Conservation (phyloP, 176 grass and related monocot genomes). For the Rhynchospora breviuscula region DNA sequence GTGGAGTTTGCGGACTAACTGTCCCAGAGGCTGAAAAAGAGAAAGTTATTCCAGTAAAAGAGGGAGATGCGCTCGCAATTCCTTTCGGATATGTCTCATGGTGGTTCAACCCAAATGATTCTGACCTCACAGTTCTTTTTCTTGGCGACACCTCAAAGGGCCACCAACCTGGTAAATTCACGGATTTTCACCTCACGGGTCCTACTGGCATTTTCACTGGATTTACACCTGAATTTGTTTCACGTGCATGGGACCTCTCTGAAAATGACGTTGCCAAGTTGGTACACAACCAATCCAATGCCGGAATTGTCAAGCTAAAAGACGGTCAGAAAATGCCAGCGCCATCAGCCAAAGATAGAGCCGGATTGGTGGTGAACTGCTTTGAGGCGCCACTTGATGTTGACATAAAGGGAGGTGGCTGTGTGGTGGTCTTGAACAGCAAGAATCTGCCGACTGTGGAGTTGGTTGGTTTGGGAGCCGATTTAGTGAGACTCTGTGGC, state of each 20-base stretch:
- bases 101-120: slow-evolving; percentile 66
- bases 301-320: slow-evolving; percentile 58
- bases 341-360: slow-evolving; percentile 27
- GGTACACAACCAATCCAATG: slow-evolving; percentile 34
- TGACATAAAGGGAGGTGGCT: slow-evolving; percentile 59
- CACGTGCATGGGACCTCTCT: slow-evolving; percentile 69
- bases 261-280: slow-evolving; percentile 47
- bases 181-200: slow-evolving; percentile 68
- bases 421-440: slow-evolving; percentile 71
- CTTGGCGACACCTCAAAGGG: slow-evolving; percentile 82
- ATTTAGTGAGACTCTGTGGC: slow-evolving; percentile 58
- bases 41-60: slow-evolving; percentile 62
- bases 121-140: slow-evolving; percentile 62
- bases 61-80: slow-evolving; percentile 62
- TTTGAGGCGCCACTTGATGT: slow-evolving; percentile 57
- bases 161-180: slow-evolving; percentile 64
- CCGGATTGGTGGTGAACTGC: slow-evolving; percentile 68
- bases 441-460: slow-evolving; percentile 58
- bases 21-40: slow-evolving; percentile 37
- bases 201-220: slow-evolving; percentile 78
- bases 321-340: slow-evolving; percentile 37
- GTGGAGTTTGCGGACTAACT: not conserved
- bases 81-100: slow-evolving; percentile 71
- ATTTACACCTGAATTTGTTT: slow-evolving; percentile 57
- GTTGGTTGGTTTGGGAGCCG: slow-evolving; percentile 64